phyloP scores from a whole-genome alignment of 768 basidiomycete species.

The Cyclocybe cylindracea region DNA sequence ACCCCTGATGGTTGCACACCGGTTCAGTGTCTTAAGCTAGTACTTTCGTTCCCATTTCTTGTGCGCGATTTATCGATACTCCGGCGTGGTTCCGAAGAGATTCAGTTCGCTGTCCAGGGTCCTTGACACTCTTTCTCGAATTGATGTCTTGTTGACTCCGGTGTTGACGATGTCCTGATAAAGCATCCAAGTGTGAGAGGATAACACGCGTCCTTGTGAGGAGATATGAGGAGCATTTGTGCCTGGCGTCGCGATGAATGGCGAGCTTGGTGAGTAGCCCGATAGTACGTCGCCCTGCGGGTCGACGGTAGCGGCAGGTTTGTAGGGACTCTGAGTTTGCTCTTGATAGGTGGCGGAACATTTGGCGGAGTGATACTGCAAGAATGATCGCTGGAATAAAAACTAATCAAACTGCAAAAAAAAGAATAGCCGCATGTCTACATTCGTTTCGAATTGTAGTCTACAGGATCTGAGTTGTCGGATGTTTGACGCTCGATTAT shows the following conservation, averaged over 20 bases:
- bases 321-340: conserved; percentile 98
- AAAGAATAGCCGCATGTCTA: too few species aligned
- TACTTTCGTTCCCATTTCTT: conserved; percentile 98
- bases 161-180: conserved; percentile 96
- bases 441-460: conserved; percentile 97
- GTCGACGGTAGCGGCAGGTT: conserved; percentile 93
- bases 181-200: conserved; percentile 97
- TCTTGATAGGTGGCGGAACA: too few species aligned
- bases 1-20: conserved; percentile 47
- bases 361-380: conserved; percentile 96
- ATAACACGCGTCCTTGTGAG: conserved; percentile 97
- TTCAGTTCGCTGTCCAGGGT: conserved; percentile 84
- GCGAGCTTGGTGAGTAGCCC: conserved; percentile 95
- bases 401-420: conserved; percentile 5
- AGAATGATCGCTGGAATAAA: conserved; percentile 78
- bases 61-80: conserved; percentile 94
- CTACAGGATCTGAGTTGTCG: too few species aligned
- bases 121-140: conserved; percentile 79
- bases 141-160: conserved; percentile 98
- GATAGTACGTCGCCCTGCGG: conserved; percentile 96
- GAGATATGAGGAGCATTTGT: conserved; percentile 96
- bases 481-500: too few species aligned
- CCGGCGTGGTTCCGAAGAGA: conserved; percentile 90
- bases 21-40: conserved; percentile 89
- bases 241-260: conserved; percentile 99